Base-by-base conservation (phyloP, 2,329 filamentous ascomycete genomes). In the Orbilia ellipsospora region DNA sequence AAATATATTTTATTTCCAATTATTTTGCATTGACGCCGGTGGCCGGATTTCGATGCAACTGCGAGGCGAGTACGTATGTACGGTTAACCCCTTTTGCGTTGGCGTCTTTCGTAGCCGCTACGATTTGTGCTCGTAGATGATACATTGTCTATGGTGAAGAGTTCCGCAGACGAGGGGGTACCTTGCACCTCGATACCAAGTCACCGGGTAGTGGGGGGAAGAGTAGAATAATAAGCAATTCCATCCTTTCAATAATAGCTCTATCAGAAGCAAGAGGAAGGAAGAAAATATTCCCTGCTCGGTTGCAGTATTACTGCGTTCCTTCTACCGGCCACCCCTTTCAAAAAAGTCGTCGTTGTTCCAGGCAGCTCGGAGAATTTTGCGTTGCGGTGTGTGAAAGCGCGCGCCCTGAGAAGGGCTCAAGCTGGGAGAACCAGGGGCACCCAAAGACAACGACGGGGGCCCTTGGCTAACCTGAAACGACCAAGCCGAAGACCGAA, bases 51-150 rank as follows among this genome's bases (percentile, higher is more conserved):
- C 6, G 5, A 36, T 36, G 31, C 23, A 23, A 23, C 2, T 23
- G 23, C 23, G 23, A 23, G 23, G 23, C 23, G 23, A 23, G 23
- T 36, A 36, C 31, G 31, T 36, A 36, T 6, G 31, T 36, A 6
- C 31, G 31, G 31, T 36, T 55, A 56, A 48, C 66, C 70, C 70
- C 70, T 74, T 74, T 74, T 59, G 57, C 44, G 63, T 63, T 63
- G 69, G 44, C 45, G 20, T 18, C 8, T 8, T 18, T 16, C 23
- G n/a, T 26, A 45, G 54, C 31, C 51, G 63, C 63, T 67, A 67
- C 64, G 15, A 16, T 13, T 31, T 31, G 26, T 26, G 31, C 40
- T 64, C 48, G 70, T 74, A 68, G 63, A 68, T 65, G 70, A 31
- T 66, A 65, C 57, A 48, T 68, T 23, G 63, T 63, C 26, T 59